Conservation (phyloP, 139 green algal genomes). For the Chlamydomonas sphaeroides region DNA sequence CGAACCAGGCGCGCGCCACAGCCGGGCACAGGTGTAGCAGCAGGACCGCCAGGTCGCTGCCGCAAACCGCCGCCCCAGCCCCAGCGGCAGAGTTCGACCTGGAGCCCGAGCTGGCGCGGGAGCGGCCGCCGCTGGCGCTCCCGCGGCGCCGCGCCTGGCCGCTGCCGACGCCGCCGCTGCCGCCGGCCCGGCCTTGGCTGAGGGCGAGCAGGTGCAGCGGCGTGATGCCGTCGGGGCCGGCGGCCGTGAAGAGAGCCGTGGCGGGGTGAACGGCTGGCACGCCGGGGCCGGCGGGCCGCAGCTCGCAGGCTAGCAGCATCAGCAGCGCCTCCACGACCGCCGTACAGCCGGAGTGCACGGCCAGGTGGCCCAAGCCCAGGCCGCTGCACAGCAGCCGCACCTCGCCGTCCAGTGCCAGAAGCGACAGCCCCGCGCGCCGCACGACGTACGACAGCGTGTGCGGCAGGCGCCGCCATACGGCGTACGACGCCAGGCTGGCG, state of each 20-base stretch:
- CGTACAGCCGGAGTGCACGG: background rate
- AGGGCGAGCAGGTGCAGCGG: slow-evolving; percentile 13
- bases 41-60: background rate
- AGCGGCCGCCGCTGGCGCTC: no score
- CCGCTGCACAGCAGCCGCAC: background rate
- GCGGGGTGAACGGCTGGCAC: background rate
- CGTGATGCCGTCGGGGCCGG: background rate
- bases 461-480: slow-evolving; percentile 8
- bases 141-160: no score
- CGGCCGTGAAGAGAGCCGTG: slow-evolving; percentile 5
- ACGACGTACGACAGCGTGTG: slow-evolving; percentile 9
- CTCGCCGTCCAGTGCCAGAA: slow-evolving; percentile 1
- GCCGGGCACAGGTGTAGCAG: slow-evolving; percentile 17
- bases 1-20: slow-evolving; percentile 31
- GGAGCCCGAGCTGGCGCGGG: no score
- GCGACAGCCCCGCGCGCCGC: background rate
- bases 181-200: background rate
- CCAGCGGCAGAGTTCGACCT: no score
- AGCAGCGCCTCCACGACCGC: background rate
- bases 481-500: slow-evolving; percentile 7
- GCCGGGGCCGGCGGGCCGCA: no score
- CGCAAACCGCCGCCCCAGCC: no score
- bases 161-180: no score
- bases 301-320: no score
- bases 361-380: slow-evolving; percentile 14